These are phyloP conservation scores for Vitis amurensis DNA, from an alignment of 164 flowering plant genomes.

Conservation along the genomic window DNA sequence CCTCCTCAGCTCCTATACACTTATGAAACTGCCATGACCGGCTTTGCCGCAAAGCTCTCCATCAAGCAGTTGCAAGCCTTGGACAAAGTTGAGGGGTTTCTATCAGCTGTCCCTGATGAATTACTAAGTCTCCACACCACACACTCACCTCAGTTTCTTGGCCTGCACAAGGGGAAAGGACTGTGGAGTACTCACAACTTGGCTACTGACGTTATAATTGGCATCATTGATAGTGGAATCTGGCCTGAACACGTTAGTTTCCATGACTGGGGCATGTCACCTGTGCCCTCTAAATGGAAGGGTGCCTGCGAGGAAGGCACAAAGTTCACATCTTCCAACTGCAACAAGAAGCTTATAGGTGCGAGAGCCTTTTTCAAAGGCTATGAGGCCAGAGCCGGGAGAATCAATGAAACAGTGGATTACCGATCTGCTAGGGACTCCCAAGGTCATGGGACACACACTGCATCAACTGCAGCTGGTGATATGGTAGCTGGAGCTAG, in stretches of 20 bases:
- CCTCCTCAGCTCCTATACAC: constrained; percentile 54
- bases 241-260: constrained; percentile 84
- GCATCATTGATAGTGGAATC: constrained; percentile 74
- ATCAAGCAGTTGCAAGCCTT: constrained; percentile 38
- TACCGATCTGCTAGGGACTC: constrained; percentile 61
- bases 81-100: constrained; percentile 46
- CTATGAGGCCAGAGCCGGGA: constrained; percentile 42
- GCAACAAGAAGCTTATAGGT: constrained; percentile 64
- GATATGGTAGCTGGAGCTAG: constrained; percentile 43
- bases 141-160: constrained; percentile 68
- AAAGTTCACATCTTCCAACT: constrained; percentile 40
- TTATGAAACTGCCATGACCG: constrained; percentile 52
- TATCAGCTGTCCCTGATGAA: constrained; percentile 57
- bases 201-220: constrained; percentile 62
- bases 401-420: constrained; percentile 45
- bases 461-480: constrained; percentile 81
- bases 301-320: constrained; percentile 64
- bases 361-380: constrained; percentile 58
- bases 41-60: constrained; percentile 71
- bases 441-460: constrained; percentile 83
- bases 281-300: constrained; percentile 63
- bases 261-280: constrained; percentile 37
- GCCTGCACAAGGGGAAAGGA: constrained; percentile 54
- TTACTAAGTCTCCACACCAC: constrained; percentile 66
- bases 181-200: constrained; percentile 48